Evolutionary conservation across 2,329 filamentous ascomycete species (phyloP).

Genomic region (Mariannaea sp.): DNA sequence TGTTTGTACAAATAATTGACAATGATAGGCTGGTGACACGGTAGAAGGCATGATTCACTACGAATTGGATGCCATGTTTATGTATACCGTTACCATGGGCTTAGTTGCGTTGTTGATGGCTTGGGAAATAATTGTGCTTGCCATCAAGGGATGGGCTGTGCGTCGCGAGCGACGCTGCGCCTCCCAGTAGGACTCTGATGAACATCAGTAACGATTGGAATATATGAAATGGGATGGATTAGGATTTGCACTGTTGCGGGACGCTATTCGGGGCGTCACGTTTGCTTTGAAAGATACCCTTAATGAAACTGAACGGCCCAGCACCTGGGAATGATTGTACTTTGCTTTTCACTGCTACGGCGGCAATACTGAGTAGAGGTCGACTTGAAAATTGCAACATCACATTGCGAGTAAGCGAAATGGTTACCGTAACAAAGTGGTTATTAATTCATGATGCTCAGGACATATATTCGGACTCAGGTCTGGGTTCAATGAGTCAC

Average conservation of each 20-base stretch:
- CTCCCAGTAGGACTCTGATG: constrained; percentile 1
- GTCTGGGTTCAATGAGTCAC: too few relatives aligned
- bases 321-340: constrained; percentile 2
- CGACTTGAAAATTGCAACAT: neutral
- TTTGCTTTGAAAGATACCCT: constrained; percentile 37
- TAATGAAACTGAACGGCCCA: constrained; percentile 23
- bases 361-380: neutral
- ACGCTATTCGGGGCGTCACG: constrained; percentile 13
- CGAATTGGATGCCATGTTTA: constrained; percentile 86
- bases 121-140: constrained; percentile 77
- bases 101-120: constrained; percentile 83
- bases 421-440: neutral
- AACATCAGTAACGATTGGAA: neutral
- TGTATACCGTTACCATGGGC: constrained; percentile 87
- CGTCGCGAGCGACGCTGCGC: constrained; percentile 46
- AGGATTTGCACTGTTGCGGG: constrained; percentile 8
- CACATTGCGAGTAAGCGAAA: too few relatives aligned
- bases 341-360: neutral
- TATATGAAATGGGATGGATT: neutral
- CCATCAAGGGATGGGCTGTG: constrained; percentile 85
- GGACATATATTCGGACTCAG: too few relatives aligned
- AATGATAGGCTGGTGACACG: constrained; percentile 69
- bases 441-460: too few relatives aligned
- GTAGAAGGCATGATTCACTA: constrained; percentile 78
- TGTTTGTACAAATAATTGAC: constrained; percentile 20